Evolutionary conservation across 768 basidiomycete genomes (phyloP).

Genomic region (Crepidotus variabilis): DNA sequence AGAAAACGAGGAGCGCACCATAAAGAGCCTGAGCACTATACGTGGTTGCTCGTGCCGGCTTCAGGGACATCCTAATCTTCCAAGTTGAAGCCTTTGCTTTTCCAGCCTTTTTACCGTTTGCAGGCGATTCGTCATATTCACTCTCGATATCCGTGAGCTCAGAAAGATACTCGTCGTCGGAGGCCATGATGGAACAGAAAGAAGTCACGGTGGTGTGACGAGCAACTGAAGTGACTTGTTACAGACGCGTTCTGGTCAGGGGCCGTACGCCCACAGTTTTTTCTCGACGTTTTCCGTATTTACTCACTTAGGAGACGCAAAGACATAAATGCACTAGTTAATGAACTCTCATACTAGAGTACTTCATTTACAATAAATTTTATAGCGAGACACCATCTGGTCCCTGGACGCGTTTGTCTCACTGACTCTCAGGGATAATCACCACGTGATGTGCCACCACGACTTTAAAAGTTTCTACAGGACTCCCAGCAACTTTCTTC

Average conservation of each 20-base stretch:
- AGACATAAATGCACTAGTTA: too few relatives aligned
- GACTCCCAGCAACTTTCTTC: not conserved
- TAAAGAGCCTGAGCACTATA: slow-evolving; percentile 62
- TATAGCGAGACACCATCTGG: too few relatives aligned
- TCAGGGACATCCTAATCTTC: slow-evolving; percentile 42
- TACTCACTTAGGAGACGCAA: too few relatives aligned
- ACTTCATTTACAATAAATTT: too few relatives aligned
- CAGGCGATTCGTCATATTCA: slow-evolving; percentile 11
- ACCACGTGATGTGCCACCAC: not conserved
- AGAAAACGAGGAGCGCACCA: slow-evolving; percentile 31
- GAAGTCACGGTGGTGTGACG: not conserved
- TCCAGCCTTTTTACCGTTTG: slow-evolving; percentile 17
- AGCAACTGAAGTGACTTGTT: not conserved
- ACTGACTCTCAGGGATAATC: too few relatives aligned
- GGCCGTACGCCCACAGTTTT: not conserved
- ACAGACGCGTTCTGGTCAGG: not conserved
- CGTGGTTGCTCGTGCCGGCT: slow-evolving; percentile 55
- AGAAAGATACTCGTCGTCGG: slow-evolving; percentile 26
- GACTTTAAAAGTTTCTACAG: not conserved
- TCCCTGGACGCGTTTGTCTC: too few relatives aligned
- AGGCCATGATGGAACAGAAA: slow-evolving; percentile 8
- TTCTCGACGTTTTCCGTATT: too few relatives aligned
- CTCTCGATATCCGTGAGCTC: slow-evolving; percentile 29
- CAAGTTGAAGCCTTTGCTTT: slow-evolving; percentile 16
- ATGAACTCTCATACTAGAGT: too few relatives aligned